phyloP scores from a whole-genome alignment of 2,329 filamentous ascomycete genomes.

The Chaetomiaceae sp. region DNA sequence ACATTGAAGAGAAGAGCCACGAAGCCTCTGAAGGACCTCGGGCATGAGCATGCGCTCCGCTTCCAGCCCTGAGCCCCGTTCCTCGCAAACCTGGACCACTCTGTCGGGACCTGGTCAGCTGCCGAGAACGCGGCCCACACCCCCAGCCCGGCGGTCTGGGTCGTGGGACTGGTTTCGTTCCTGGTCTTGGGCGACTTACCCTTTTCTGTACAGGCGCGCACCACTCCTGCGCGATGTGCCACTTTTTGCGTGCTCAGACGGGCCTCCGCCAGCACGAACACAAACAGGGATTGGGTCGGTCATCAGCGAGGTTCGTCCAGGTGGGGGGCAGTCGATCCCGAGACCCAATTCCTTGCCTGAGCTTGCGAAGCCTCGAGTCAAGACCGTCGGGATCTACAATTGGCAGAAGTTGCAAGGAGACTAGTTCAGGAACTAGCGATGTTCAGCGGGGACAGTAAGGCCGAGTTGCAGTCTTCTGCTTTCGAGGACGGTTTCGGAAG shows the following conservation, averaged over 20 bases:
- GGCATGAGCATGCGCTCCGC: too few relatives aligned
- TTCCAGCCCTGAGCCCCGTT: too few relatives aligned
- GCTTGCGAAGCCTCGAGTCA: too few relatives aligned
- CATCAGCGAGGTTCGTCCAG: neutral
- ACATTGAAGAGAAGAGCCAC: too few relatives aligned
- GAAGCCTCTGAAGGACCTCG: too few relatives aligned
- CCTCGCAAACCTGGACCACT: too few relatives aligned
- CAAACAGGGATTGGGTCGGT: neutral
- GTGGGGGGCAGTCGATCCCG: neutral
- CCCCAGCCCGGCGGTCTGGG: too few relatives aligned
- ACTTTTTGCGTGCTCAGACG: too few relatives aligned
- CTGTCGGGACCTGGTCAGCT: too few relatives aligned
- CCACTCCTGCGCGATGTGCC: too few relatives aligned
- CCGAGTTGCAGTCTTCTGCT: neutral
- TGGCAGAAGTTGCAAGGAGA: neutral
- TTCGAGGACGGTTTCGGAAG: neutral
- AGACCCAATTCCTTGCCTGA: neutral
- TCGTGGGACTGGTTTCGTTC: neutral
- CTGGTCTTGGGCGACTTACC: neutral
- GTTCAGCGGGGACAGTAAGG: neutral
- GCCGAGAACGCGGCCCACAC: too few relatives aligned
- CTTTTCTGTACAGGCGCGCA: too few relatives aligned
- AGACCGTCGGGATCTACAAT: conserved; percentile 4
- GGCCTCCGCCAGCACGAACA: neutral
- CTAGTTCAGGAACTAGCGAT: neutral